Evolutionary conservation across 73 alveolate genomes (phyloP).

Genomic region (Tetrahymena thermophila): DNA sequence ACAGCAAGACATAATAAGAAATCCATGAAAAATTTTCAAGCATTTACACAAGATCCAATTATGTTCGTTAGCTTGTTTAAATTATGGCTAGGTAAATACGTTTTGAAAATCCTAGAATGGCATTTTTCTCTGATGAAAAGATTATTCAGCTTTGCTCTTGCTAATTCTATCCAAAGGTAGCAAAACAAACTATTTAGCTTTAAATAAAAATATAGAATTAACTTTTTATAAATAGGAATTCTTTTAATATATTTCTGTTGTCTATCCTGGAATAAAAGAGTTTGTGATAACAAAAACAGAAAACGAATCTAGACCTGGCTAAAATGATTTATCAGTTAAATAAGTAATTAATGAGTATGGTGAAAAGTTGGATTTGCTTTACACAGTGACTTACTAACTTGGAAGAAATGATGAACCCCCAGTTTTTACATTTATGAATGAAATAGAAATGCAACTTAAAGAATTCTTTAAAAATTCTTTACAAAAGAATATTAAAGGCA

Average conservation of each 20-base stretch:
- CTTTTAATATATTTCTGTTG: not conserved
- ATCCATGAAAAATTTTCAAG: not conserved
- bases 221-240: not conserved
- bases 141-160: not conserved
- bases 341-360: not conserved
- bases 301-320: not conserved
- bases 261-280: not conserved
- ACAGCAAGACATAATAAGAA: not conserved
- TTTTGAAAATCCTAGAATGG: not conserved
- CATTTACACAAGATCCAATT: not conserved
- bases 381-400: not conserved
- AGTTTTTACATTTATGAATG: not conserved
- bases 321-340: not conserved
- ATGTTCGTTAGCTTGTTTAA: not conserved
- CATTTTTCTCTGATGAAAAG: not conserved
- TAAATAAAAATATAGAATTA: no score
- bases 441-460: not conserved
- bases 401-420: not conserved
- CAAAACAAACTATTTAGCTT: no score
- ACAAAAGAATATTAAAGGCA: not conserved
- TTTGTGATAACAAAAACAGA: not conserved
- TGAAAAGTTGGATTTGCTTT: not conserved
- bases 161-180: not conserved
- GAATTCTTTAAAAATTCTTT: not conserved
- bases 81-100: not conserved